Percentiles rank a stretch among this genome's conserved stretches.
Evolutionary conservation across 2,329 filamentous ascomycete genomes (phyloP).

Genomic region (Trichophyton equinum): DNA sequence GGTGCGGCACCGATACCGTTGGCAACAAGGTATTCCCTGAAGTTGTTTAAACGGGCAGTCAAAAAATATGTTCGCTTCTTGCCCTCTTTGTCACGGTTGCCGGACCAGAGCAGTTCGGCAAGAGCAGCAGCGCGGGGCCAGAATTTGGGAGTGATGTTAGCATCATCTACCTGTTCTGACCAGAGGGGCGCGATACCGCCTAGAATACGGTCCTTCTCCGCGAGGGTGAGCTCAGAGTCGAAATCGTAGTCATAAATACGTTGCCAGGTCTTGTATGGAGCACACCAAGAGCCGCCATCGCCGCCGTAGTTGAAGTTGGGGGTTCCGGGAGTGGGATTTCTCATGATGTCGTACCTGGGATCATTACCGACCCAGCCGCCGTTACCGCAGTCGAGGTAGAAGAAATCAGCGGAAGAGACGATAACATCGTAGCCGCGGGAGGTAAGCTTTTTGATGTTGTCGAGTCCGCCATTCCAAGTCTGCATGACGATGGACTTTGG

Average conservation of each 20-base stretch:
- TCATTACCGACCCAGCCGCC: conserved; percentile 46
- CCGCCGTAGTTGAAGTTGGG: conserved; percentile 45
- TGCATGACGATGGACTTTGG: conserved; percentile 43
- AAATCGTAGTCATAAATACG: conserved; percentile 50
- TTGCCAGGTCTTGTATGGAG: conserved; percentile 49
- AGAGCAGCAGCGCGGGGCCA: conserved; percentile 47
- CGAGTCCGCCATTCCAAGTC: conserved; percentile 43
- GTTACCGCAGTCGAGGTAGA: conserved; percentile 46
- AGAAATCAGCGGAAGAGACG: conserved; percentile 44
- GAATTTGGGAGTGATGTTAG: conserved; percentile 38
- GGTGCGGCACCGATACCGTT: conserved; percentile 40
- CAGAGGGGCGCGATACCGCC: conserved; percentile 43
- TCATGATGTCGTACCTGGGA: conserved; percentile 42
- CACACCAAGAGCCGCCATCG: conserved; percentile 44
- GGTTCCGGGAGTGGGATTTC: conserved; percentile 36
- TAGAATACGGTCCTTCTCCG: conserved; percentile 38
- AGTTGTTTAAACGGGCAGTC: conserved; percentile 47
- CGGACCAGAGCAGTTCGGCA: conserved; percentile 45
- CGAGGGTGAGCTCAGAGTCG: conserved; percentile 35
- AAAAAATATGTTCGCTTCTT: conserved; percentile 41
- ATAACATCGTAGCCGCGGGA: conserved; percentile 41
- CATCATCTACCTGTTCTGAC: conserved; percentile 45
- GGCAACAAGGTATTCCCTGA: conserved; percentile 47
- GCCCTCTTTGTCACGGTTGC: conserved; percentile 39
- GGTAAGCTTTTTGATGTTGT: conserved; percentile 42